Evolutionary conservation across 768 basidiomycete species (phyloP).

Genomic region (Clathrus columnatus): DNA sequence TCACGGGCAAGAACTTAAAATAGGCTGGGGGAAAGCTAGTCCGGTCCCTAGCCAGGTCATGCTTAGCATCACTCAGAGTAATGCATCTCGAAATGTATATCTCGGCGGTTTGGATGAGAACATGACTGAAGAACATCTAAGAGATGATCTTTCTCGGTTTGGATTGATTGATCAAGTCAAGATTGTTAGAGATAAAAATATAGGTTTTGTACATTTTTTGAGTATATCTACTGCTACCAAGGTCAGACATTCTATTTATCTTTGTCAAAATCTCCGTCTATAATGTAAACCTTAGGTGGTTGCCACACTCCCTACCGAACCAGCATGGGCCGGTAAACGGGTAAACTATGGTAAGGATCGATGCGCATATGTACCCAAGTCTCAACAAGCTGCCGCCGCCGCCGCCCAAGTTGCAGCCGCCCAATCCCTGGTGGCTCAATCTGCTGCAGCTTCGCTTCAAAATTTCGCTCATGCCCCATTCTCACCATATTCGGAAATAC

Average conservation of each 20-base stretch:
- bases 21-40: slow-evolving; percentile 96
- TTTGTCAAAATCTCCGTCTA: slow-evolving; percentile 7
- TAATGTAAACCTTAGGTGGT: slow-evolving; percentile 63
- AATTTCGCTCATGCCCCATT: slow-evolving; percentile 44
- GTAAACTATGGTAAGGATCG: slow-evolving; percentile 99
- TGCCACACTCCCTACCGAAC: slow-evolving; percentile 83
- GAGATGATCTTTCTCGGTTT: slow-evolving; percentile 87
- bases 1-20: slow-evolving; percentile 94
- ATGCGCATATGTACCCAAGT: slow-evolving; percentile 95
- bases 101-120: slow-evolving; percentile 87
- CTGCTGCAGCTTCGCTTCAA: slow-evolving; percentile 29
- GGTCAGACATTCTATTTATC: slow-evolving; percentile 35
- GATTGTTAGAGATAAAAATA: slow-evolving; percentile 98
- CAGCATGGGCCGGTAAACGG: slow-evolving; percentile 89
- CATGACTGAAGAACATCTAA: slow-evolving; percentile 83
- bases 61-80: slow-evolving; percentile 82
- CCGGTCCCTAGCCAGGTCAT: slow-evolving; percentile 81
- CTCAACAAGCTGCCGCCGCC: slow-evolving; percentile 81
- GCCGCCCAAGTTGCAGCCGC: slow-evolving; percentile 84
- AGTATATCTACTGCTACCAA: slow-evolving; percentile 93
- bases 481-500: slow-evolving; percentile 27
- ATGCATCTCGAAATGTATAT: slow-evolving; percentile 94
- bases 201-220: slow-evolving; percentile 97
- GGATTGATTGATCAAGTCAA: slow-evolving; percentile 99
- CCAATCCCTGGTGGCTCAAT: slow-evolving; percentile 47